A percentile compares a stretch with the other conserved stretches of the same genome.
Evolutionary conservation across 768 basidiomycete genomes (phyloP).

Genomic region (Galerina marginata): DNA sequence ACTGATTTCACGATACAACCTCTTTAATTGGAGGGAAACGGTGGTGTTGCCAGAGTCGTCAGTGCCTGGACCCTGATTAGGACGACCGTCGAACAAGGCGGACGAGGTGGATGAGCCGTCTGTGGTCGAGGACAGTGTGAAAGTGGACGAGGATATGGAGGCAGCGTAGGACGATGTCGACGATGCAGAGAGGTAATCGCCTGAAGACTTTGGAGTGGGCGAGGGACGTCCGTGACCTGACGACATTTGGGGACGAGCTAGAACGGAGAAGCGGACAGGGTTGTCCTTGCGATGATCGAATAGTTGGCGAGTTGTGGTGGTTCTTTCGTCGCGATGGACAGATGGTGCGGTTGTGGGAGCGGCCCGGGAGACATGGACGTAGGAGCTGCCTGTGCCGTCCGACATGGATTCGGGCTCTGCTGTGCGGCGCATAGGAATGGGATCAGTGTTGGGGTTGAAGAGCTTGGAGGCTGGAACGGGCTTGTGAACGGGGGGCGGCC

Average conservation of each 20-base stretch:
- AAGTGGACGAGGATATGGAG: conserved; percentile 67
- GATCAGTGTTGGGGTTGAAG: conserved; percentile 76
- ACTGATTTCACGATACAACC: conserved; percentile 83
- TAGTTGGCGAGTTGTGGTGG: conserved; percentile 58
- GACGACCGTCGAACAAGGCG: conserved; percentile 64
- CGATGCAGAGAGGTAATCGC: conserved; percentile 75
- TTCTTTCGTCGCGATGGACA: conserved; percentile 34
- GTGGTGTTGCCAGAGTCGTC: conserved; percentile 68
- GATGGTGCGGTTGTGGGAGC: conserved; percentile 11
- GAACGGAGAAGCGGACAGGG: conserved; percentile 81
- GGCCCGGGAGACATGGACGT: conserved; percentile 46
- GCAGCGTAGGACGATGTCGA: conserved; percentile 78
- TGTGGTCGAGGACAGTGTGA: conserved; percentile 80
- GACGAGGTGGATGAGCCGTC: conserved; percentile 78
- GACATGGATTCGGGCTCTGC: conserved; percentile 72
- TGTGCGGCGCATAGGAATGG: conserved; percentile 62
- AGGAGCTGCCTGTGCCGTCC: conserved; percentile 61
- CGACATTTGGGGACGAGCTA: conserved; percentile 51
- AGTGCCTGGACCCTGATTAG: conserved; percentile 39
- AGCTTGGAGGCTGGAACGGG: conserved; percentile 51
- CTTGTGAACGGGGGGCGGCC: conserved; percentile 37
- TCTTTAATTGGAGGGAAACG: conserved; percentile 78
- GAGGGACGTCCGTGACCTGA: conserved; percentile 41
- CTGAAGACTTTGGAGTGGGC: conserved; percentile 65
- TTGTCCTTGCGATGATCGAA: conserved; percentile 93